Percentiles rank a stretch among this genome's conserved stretches.
These are phyloP conservation scores for Penicillium paneum DNA, from an alignment of 2,329 filamentous ascomycete genomes.

Conservation along the genomic window DNA sequence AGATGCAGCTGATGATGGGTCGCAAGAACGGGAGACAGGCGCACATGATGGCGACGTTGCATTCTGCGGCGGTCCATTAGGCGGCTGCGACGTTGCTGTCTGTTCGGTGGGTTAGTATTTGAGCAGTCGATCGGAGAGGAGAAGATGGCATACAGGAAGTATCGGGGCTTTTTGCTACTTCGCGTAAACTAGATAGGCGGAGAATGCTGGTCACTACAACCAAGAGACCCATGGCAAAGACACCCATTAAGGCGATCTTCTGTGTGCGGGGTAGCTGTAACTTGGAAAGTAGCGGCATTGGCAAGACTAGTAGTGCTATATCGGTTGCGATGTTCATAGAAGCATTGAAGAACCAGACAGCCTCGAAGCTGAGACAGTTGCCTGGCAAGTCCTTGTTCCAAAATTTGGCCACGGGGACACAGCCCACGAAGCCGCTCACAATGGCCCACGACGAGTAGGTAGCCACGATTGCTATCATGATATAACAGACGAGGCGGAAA, in stretches of 20 bases:
- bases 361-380: constrained; percentile 39
- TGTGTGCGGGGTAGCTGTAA: constrained; percentile 43
- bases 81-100: constrained; percentile 38
- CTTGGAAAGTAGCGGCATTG: constrained; percentile 41
- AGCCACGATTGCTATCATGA: constrained; percentile 32
- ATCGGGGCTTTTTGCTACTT: constrained; percentile 26
- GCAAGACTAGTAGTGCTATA: constrained; percentile 41
- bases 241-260: constrained; percentile 39
- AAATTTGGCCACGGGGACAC: constrained; percentile 41
- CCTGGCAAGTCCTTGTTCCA: constrained; percentile 39
- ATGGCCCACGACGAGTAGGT: constrained; percentile 33
- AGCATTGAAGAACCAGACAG: constrained; percentile 44
- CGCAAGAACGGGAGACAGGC: constrained; percentile 42
- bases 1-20: constrained; percentile 38
- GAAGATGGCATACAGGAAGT: constrained; percentile 25
- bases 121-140: not conserved
- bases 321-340: constrained; percentile 44
- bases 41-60: constrained; percentile 44
- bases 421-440: constrained; percentile 43
- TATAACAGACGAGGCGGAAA: constrained; percentile 34
- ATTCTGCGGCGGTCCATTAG: constrained; percentile 45
- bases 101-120: constrained; percentile 9
- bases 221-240: constrained; percentile 45
- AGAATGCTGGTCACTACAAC: constrained; percentile 35
- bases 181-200: constrained; percentile 27